A percentile compares a stretch with the other conserved stretches of the same genome.
Evolutionary conservation across 495 filamentous ascomycete species (phyloP).

Genomic region (Talaromyces ruber): DNA sequence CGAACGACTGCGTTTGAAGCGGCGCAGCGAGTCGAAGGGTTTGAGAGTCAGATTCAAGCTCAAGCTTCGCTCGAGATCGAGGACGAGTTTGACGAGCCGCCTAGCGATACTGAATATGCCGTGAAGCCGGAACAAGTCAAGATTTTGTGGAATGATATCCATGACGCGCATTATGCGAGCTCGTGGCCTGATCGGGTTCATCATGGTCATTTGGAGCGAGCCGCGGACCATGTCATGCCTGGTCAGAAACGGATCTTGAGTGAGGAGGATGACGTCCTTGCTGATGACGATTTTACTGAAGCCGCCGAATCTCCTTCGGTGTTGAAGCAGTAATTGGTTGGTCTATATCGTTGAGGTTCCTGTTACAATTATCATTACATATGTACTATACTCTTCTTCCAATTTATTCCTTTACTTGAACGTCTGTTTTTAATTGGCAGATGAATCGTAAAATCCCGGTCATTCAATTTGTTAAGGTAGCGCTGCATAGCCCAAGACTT

Average conservation of each 20-base stretch:
- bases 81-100: constrained; percentile 9
- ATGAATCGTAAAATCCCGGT: neutral
- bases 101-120: constrained; percentile 15
- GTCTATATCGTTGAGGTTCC: neutral
- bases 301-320: neutral
- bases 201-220: constrained; percentile 44
- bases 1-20: constrained; percentile 26
- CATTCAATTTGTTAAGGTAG: neutral
- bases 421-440: neutral
- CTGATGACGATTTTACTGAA: constrained; percentile 31
- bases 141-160: constrained; percentile 62
- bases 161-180: constrained; percentile 57
- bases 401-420: neutral
- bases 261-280: constrained; percentile 33
- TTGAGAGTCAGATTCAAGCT: constrained; percentile 20
- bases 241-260: constrained; percentile 17
- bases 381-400: neutral
- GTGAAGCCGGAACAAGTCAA: constrained; percentile 31
- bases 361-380: neutral
- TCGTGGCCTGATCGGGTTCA: constrained; percentile 61
- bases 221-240: constrained; percentile 28
- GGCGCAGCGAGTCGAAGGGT: constrained; percentile 18
- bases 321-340: neutral
- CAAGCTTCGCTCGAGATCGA: constrained; percentile 19
- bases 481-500: neutral